These are phyloP conservation scores for Taphrina deformans DNA, from an alignment of 1,139 yeast species.

Conservation along the genomic window DNA sequence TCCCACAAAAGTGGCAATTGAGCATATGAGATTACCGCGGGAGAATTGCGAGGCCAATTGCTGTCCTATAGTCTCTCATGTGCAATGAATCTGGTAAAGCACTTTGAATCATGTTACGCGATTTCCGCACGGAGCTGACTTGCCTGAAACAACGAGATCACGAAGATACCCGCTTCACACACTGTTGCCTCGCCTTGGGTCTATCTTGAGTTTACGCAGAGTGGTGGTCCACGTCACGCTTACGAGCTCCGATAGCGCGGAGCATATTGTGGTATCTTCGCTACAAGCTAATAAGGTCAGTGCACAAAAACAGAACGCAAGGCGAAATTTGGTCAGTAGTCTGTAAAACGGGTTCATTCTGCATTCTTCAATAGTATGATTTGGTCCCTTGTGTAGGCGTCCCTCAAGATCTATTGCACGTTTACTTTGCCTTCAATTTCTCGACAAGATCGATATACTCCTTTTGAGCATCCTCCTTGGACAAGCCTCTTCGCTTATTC, in stretches of 20 bases:
- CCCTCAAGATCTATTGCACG: conserved; percentile 48
- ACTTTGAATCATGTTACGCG: background rate
- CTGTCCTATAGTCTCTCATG: background rate
- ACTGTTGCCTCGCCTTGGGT: no score
- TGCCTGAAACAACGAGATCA: background rate
- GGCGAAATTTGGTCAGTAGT: background rate
- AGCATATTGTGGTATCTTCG: no score
- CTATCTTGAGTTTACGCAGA: no score
- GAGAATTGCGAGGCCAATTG: background rate
- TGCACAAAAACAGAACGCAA: background rate
- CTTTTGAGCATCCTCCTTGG: conserved; percentile 88
- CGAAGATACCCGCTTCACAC: background rate
- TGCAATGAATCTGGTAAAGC: background rate
- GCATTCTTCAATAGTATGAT: background rate
- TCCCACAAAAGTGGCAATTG: background rate
- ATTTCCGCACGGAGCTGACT: background rate
- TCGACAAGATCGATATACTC: conserved; percentile 76
- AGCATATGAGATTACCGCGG: background rate
- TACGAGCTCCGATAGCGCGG: no score
- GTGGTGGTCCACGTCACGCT: no score
- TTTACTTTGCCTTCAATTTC: conserved; percentile 57
- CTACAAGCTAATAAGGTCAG: background rate
- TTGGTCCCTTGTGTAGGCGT: background rate
- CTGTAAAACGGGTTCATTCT: background rate
- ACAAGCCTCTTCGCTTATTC: conserved; percentile 80